Evolutionary conservation across 345 rosid genomes (phyloP).

Genomic region (Corymbia maculata): DNA sequence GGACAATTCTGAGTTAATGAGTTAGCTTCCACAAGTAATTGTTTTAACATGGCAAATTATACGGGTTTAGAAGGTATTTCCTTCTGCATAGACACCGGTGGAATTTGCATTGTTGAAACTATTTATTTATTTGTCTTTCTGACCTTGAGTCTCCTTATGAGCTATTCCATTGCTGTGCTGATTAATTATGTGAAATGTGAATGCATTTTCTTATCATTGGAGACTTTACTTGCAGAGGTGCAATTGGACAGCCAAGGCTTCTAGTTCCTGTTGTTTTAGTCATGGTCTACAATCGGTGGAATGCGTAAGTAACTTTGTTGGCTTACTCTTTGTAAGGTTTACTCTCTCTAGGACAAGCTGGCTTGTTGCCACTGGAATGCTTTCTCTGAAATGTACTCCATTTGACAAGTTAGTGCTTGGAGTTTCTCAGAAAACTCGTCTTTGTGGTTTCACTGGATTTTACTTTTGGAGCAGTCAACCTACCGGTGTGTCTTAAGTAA

Average conservation of each 20-base stretch:
- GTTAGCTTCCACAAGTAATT: neutral
- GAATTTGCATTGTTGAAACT: neutral
- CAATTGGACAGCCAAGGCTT: conserved; percentile 77
- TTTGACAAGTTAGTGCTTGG: neutral
- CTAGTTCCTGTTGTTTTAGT: conserved; percentile 83
- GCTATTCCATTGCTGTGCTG: neutral
- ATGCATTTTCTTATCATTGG: neutral
- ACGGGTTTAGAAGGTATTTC: neutral
- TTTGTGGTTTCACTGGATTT: neutral
- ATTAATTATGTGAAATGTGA: neutral
- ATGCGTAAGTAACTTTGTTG: conserved; percentile 37
- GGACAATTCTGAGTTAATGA: neutral
- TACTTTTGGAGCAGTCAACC: neutral
- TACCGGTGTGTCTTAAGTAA: neutral
- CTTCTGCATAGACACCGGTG: neutral
- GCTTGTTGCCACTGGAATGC: neutral
- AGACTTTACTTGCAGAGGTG: conserved; percentile 51
- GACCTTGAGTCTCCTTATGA: neutral
- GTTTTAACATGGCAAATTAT: neutral
- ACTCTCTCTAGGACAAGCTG: neutral
- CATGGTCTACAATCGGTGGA: conserved; percentile 93
- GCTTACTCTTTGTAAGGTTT: neutral
- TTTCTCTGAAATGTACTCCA: neutral
- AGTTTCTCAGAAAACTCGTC: neutral
- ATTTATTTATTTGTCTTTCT: neutral